These are phyloP conservation scores for Xylaria venustula DNA, from an alignment of 495 filamentous ascomycete species.

Conservation along the genomic window DNA sequence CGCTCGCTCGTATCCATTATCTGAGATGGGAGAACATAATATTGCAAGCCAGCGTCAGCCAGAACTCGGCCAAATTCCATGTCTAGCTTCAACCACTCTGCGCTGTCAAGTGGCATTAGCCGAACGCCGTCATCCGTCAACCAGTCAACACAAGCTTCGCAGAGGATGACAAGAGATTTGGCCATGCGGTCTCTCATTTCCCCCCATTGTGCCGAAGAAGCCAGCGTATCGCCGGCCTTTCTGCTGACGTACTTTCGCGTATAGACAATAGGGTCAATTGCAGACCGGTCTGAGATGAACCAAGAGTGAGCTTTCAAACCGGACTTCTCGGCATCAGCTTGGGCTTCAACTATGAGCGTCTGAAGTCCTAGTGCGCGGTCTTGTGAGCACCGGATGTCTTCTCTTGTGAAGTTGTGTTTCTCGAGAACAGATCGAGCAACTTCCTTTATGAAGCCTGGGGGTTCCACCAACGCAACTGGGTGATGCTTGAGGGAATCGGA, in stretches of 20 bases:
- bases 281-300: constrained; percentile 54
- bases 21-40: constrained; percentile 23
- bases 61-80: constrained; percentile 27
- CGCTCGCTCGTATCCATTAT: constrained; percentile 4
- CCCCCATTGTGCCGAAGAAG: constrained; percentile 31
- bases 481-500: constrained; percentile 26
- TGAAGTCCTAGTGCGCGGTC: constrained; percentile 39
- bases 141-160: constrained; percentile 43
- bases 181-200: constrained; percentile 37
- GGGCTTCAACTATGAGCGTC: constrained; percentile 44
- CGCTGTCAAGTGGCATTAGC: constrained; percentile 43
- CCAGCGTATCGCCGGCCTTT: constrained; percentile 27
- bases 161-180: constrained; percentile 41
- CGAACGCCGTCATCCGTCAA: constrained; percentile 50
- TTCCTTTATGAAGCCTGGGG: constrained; percentile 40
- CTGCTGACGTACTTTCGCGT: constrained; percentile 37
- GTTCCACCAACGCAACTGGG: neutral
- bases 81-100: constrained; percentile 42
- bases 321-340: constrained; percentile 37
- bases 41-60: constrained; percentile 18
- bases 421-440: constrained; percentile 44
- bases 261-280: constrained; percentile 49
- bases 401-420: constrained; percentile 36
- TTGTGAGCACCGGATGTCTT: constrained; percentile 37
- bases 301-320: constrained; percentile 21